Evolutionary conservation across 768 basidiomycete genomes (phyloP).

Genomic region (Suillus placidus): DNA sequence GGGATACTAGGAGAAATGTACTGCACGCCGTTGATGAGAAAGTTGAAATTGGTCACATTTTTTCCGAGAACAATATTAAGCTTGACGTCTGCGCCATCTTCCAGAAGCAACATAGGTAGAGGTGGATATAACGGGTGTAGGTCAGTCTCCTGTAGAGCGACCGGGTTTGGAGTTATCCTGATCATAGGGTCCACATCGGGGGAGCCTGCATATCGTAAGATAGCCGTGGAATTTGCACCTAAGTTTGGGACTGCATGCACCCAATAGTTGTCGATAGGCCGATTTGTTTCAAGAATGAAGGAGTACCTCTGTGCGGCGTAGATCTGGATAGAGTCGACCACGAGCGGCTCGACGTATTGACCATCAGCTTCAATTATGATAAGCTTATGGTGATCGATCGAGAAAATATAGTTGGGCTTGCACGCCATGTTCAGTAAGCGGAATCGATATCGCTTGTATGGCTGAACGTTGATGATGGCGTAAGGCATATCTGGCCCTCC

Average conservation of each 20-base stretch:
- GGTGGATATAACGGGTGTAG: neutral
- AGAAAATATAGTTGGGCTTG: conserved; percentile 45
- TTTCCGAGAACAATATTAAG: conserved; percentile 37
- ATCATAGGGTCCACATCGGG: conserved; percentile 36
- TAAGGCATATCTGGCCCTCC: conserved; percentile 36
- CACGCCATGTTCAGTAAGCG: conserved; percentile 47
- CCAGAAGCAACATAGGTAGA: neutral
- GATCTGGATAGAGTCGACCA: conserved; percentile 46
- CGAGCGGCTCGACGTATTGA: conserved; percentile 37
- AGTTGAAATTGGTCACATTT: conserved; percentile 22
- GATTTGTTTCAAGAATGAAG: conserved; percentile 41
- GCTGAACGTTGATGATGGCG: conserved; percentile 38
- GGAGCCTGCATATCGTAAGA: conserved; percentile 47
- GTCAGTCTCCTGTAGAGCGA: neutral
- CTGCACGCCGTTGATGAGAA: conserved; percentile 35
- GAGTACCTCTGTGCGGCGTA: conserved; percentile 58
- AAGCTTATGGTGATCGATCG: conserved; percentile 47
- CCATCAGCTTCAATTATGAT: conserved; percentile 54
- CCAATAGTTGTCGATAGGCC: conserved; percentile 45
- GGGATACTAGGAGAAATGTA: conserved; percentile 43
- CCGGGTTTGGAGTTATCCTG: neutral
- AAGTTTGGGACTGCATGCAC: conserved; percentile 39
- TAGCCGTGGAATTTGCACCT: conserved; percentile 43
- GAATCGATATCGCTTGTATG: conserved; percentile 40
- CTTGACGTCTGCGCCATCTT: conserved; percentile 31